Evolutionary conservation across 805 yeast species (phyloP).

Genomic region (Lipomyces mesembrius): DNA sequence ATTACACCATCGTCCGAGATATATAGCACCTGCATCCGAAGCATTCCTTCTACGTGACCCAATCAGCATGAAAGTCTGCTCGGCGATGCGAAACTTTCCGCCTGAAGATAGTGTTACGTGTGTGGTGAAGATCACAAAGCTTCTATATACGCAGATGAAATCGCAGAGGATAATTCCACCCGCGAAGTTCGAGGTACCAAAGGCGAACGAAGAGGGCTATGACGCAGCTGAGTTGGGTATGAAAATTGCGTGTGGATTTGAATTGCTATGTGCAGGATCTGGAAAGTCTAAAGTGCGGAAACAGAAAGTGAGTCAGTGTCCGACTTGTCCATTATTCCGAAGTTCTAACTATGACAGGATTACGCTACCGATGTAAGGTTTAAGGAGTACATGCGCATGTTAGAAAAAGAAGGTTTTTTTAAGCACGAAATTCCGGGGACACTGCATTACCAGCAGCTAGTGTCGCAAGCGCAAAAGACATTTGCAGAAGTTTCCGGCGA

Average conservation of each 20-base stretch:
- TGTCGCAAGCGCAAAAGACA: constrained; percentile 29
- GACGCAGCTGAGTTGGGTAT: constrained; percentile 37
- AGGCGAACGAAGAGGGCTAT: constrained; percentile 15
- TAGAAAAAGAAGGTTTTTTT: constrained; percentile 36
- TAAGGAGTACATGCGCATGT: constrained; percentile 14
- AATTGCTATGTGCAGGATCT: constrained; percentile 35
- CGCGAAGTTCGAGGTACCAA: constrained; percentile 25
- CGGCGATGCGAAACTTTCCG: constrained; percentile 33
- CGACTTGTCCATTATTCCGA: not conserved
- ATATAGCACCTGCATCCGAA: constrained; percentile 39
- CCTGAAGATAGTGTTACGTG: constrained; percentile 38
- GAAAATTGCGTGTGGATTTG: constrained; percentile 40
- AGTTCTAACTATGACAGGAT: constrained; percentile 8
- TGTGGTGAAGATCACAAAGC: constrained; percentile 35
- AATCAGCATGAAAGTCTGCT: constrained; percentile 28
- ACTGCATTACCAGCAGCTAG: constrained; percentile 20
- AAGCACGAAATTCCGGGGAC: constrained; percentile 28
- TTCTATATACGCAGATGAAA: constrained; percentile 39
- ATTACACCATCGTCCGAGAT: constrained; percentile 33
- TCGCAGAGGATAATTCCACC: constrained; percentile 35
- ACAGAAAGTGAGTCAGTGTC: not conserved
- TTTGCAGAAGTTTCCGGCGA: constrained; percentile 23
- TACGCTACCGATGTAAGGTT: constrained; percentile 25
- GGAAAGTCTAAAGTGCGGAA: constrained; percentile 17
- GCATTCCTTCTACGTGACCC: constrained; percentile 38